Evolutionary conservation across 2,329 filamentous ascomycete genomes (phyloP).

Genomic region (Sarocladium oryzae): DNA sequence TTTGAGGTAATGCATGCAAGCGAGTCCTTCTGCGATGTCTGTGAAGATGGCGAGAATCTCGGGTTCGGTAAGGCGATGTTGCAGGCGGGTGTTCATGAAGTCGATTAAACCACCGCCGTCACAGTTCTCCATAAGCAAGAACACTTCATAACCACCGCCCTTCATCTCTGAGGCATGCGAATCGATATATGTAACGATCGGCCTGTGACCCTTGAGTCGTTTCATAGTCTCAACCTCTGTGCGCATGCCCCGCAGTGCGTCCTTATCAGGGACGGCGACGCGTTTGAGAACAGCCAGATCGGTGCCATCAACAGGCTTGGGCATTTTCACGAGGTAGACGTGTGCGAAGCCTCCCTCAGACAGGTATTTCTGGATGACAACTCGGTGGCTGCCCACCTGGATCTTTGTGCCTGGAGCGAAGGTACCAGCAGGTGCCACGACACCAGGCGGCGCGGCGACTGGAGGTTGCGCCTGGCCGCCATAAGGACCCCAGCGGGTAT

Average conservation of each 20-base stretch:
- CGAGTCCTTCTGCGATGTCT: conserved; percentile 91
- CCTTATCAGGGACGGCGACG: conserved; percentile 94
- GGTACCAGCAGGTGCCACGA: conserved; percentile 65
- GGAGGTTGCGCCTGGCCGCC: conserved; percentile 34
- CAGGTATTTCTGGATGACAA: conserved; percentile 93
- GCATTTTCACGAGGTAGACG: conserved; percentile 90
- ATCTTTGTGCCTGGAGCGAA: conserved; percentile 94
- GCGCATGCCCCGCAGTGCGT: conserved; percentile 89
- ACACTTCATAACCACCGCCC: conserved; percentile 94
- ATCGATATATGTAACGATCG: conserved; percentile 97
- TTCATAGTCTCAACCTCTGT: conserved; percentile 99
- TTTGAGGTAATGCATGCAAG: conserved; percentile 98
- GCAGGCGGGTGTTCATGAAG: conserved; percentile 98
- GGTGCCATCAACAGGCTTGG: conserved; percentile 68
- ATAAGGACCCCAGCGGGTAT: conserved; percentile 28
- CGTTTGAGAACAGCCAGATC: conserved; percentile 85
- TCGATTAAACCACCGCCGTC: conserved; percentile 92
- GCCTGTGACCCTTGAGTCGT: conserved; percentile 90
- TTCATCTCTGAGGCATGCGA: conserved; percentile 93
- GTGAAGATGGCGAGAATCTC: conserved; percentile 97
- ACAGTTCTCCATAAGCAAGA: conserved; percentile 97
- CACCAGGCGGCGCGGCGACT: conserved; percentile 29
- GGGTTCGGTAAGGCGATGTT: conserved; percentile 93
- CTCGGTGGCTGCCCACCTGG: conserved; percentile 85
- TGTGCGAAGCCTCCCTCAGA: conserved; percentile 98